A percentile compares a stretch with the other conserved stretches of the same genome.
These are phyloP conservation scores for Pulveroboletus sp. DNA, from an alignment of 768 basidiomycete species.

Conservation along the genomic window DNA sequence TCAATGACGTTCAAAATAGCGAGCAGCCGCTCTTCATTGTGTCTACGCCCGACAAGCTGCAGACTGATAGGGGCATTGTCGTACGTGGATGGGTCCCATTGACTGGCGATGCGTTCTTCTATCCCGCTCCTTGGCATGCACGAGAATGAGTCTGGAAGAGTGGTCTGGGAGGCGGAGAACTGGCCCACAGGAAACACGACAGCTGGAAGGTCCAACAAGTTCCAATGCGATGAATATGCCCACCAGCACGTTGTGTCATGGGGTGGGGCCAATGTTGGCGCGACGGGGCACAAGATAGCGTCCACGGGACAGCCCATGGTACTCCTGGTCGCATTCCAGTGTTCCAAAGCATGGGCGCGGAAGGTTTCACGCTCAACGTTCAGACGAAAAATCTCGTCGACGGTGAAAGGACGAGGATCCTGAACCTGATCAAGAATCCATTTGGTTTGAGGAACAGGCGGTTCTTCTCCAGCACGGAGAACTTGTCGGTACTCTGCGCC, in stretches of 20 bases:
- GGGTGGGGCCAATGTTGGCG: slow-evolving; percentile 44
- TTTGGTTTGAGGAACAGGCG: slow-evolving; percentile 37
- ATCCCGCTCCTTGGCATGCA: slow-evolving; percentile 31
- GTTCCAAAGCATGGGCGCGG: slow-evolving; percentile 35
- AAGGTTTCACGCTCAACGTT: slow-evolving; percentile 41
- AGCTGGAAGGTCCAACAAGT: slow-evolving; percentile 45
- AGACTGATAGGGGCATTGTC: slow-evolving; percentile 42
- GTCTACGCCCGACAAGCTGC: slow-evolving; percentile 47
- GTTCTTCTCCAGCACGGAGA: slow-evolving; percentile 32
- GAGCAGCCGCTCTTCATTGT: slow-evolving; percentile 47
- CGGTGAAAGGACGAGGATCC: slow-evolving; percentile 34
- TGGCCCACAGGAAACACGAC: slow-evolving; percentile 45
- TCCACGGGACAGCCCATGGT: slow-evolving; percentile 44
- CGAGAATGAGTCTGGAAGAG: slow-evolving; percentile 8
- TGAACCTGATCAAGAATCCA: slow-evolving; percentile 42
- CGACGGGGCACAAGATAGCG: slow-evolving; percentile 43
- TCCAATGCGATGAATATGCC: slow-evolving; percentile 51
- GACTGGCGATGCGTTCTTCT: slow-evolving; percentile 33
- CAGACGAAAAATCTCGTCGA: slow-evolving; percentile 42
- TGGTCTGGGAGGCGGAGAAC: slow-evolving; percentile 24
- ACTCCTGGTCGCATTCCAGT: slow-evolving; percentile 41
- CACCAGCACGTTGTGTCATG: slow-evolving; percentile 47
- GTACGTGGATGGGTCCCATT: slow-evolving; percentile 42
- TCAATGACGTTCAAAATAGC: slow-evolving; percentile 42
- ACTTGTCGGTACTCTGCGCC: slow-evolving; percentile 42